Base-by-base conservation (phyloP, 2,329 filamentous ascomycete genomes). In the Pestalotiopsis sp. region DNA sequence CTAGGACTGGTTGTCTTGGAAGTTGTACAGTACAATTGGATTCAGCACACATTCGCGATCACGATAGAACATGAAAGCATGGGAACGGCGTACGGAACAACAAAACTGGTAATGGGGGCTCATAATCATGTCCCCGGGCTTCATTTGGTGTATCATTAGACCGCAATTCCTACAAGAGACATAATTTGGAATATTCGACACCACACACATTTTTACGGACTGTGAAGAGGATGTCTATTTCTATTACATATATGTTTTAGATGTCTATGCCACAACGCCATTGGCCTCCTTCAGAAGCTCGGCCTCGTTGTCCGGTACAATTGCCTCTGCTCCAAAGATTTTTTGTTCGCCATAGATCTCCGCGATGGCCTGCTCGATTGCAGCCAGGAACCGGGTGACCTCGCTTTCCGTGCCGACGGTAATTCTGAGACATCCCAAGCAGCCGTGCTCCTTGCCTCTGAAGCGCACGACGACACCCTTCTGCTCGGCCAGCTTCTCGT, bases 401-500 rank as follows among this genome's bases (percentile, higher is more conserved):
- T 99, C 96, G 1, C 88, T 82, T 79, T 97, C 93, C 0, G 95
- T 98, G 17, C 96, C 96, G 13, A 99, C 90, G 0, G 96, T 99
- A 73, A 98, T 93, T 67, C 96, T 88, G 79, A 99, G 81, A 76
- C 95, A 98, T 0, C 95, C 96, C 57, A 91, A 80, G 78, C 96
- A 99, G 4, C 95, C 95, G 72, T 92, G 85, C 84, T 99, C 96
- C 82, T 95, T 97, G 62, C 96, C 96, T 74, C 96, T 87, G 81
- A 98, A 99, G 66, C 96, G 86, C 3, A 98, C 95, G 6, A 99
- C 95, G 0, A 99, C 95, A 0, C 95, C 94, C 78, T 90, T 91
- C 55, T 90, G 88, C 84, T 97, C 94, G 0, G 96, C 96, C 75
- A 99, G 85, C 38, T 84, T 86, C 81, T 97, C 90, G 79, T 99